Evolutionary conservation across 768 basidiomycete species (phyloP).

Genomic region (Sporobolomyces pararoseus): DNA sequence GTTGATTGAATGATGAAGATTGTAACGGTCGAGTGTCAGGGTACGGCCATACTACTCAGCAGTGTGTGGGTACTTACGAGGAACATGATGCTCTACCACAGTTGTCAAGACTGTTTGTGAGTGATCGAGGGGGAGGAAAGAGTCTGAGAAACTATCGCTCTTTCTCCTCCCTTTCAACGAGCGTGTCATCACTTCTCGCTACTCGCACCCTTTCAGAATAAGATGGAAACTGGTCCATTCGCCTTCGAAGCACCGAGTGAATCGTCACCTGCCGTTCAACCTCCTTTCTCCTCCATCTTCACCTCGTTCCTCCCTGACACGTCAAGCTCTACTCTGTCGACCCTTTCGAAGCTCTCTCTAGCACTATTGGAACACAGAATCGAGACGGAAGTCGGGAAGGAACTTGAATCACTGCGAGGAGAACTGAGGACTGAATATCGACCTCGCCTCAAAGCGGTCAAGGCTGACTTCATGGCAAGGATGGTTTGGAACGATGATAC

Average conservation of each 20-base stretch:
- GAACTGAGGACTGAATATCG: slow-evolving; percentile 16
- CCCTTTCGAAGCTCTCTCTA: background rate
- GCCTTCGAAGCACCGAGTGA: background rate
- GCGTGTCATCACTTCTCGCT: too few relatives aligned
- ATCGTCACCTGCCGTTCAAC: too few relatives aligned
- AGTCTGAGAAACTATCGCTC: background rate
- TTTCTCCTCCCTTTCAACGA: background rate
- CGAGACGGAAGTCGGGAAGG: background rate
- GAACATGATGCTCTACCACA: slow-evolving; percentile 14
- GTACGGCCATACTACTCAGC: background rate
- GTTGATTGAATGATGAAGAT: slow-evolving; percentile 4
- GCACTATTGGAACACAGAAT: background rate
- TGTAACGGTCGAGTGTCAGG: background rate
- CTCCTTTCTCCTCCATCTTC: slow-evolving; percentile 2
- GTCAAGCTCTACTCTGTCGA: background rate
- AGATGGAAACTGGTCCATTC: background rate
- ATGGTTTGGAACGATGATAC: background rate
- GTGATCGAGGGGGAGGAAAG: background rate
- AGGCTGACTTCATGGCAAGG: slow-evolving; percentile 25
- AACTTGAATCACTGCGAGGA: slow-evolving; percentile 11
- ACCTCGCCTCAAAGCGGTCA: background rate
- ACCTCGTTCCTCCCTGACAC: background rate
- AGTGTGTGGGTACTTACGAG: slow-evolving; percentile 20
- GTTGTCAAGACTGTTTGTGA: background rate
- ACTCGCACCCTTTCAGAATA: too few relatives aligned